These are phyloP conservation scores for Citrullus colocynthis DNA, from an alignment of 306 rosid genomes.

Conservation along the genomic window DNA sequence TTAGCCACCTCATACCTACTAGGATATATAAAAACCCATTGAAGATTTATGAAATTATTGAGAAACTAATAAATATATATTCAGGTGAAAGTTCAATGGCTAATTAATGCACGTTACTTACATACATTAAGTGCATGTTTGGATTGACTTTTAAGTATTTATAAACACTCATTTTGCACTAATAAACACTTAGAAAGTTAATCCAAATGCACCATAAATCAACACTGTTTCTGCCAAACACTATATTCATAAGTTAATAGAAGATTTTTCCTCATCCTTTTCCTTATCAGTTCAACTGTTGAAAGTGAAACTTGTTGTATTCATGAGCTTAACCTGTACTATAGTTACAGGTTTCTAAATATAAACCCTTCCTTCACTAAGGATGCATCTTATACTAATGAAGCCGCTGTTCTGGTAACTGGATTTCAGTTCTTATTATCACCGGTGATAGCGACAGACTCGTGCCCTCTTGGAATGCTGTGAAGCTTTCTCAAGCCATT, in stretches of 20 bases:
- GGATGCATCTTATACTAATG: not conserved
- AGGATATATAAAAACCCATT: not conserved
- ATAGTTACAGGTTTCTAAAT: not conserved
- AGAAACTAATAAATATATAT: not conserved
- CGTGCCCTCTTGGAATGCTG: conserved; percentile 83
- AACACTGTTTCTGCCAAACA: no score
- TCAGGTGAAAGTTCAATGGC: not conserved
- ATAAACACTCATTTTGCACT: no score
- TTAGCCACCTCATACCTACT: not conserved
- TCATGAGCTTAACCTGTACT: not conserved
- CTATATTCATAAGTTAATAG: not conserved
- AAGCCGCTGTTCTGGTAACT: conserved; percentile 6
- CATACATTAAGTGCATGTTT: no score
- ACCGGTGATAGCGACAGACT: conserved; percentile 75
- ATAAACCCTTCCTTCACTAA: not conserved
- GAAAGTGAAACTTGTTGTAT: not conserved
- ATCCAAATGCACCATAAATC: no score
- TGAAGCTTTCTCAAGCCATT: conserved; percentile 66
- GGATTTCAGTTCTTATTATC: conserved; percentile 54
- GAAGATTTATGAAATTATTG: not conserved
- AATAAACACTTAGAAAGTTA: no score
- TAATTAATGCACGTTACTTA: no score
- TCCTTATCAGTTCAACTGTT: not conserved
- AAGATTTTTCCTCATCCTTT: not conserved
- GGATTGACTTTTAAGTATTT: no score